Conservation (phyloP, 495 filamentous ascomycete species). For the Aspergillus heteromorphus region DNA sequence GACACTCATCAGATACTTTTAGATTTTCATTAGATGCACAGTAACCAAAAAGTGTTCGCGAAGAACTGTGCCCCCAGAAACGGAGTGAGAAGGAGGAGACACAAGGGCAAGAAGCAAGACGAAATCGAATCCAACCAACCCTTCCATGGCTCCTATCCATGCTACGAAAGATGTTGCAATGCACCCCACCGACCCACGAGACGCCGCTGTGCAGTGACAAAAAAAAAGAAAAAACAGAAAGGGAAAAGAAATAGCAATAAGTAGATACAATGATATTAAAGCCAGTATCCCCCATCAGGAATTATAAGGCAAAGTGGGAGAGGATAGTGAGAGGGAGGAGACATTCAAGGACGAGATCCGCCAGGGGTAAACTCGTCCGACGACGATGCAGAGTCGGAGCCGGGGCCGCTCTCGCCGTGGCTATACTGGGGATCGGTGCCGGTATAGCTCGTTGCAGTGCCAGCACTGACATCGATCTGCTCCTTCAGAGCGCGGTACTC, state of each 20-base stretch:
- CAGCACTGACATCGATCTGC: conserved; percentile 32
- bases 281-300: background rate
- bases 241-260: conserved; percentile 8
- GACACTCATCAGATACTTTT: background rate
- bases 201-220: conserved; percentile 19
- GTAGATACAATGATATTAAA: conserved; percentile 11
- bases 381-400: conserved; percentile 26
- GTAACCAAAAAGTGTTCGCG: background rate
- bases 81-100: background rate
- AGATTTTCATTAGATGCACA: background rate
- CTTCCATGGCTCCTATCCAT: conserved; percentile 15
- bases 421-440: conserved; percentile 14
- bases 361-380: conserved; percentile 17
- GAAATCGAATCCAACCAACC: conserved; percentile 2
- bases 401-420: conserved; percentile 17
- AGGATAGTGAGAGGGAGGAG: conserved; percentile 1
- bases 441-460: conserved; percentile 15
- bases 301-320: background rate
- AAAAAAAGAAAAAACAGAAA: conserved; percentile 9
- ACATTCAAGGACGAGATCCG: conserved; percentile 1
- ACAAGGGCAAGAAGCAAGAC: conserved; percentile 2
- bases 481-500: conserved; percentile 48
- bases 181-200: conserved; percentile 20
- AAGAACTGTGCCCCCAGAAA: background rate
- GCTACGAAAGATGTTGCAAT: conserved; percentile 10